Base-by-base conservation (phyloP, 306 rosid species). In the Leucaena leucocephala region DNA sequence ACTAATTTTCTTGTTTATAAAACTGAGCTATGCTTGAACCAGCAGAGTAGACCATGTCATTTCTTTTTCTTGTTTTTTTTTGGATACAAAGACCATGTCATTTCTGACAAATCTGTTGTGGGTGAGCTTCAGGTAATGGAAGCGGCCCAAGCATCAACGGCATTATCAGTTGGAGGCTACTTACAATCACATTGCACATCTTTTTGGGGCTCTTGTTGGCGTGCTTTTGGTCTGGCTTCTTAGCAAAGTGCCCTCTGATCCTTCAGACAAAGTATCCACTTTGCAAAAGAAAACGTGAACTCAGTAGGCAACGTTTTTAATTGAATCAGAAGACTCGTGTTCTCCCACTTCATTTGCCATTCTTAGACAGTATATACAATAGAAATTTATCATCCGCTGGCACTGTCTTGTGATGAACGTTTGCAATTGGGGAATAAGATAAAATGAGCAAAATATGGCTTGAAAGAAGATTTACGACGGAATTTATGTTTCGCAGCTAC, bases 171-270 rank as follows among this genome's bases (percentile, higher is more conserved):
- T 0, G 92, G 96, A 63, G 91, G 91, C 80, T 62, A 74, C 80
- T 40, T 90, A 10, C 81, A 95, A 95, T 82, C 98, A 93, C 76
- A 88, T 93, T 75, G 98, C 99, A 38, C 98, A 93, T 88, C 98
- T 95, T 76, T 93, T 98, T 43, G 99, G 98, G 75, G 98, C 98
- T 57, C 99, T 95, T 74, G 96, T 93, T 58, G 99, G 99, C 12
- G 99, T 93, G 17, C 74, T 95, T 78, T 86, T 95, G 68, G 94
- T 95, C 75, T 93, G 97, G 97, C 91, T 93, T 73, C 87, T 95
- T n/a, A 91, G 98, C 80, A 88, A 81, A 81, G 78, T 91, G 81
- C 97, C 99, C 82, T 88, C 98, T 8, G 90, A 86, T 70, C 76
- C 92, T 72, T 68, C 88, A 48, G 83, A 80, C 7, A 64, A 46